A percentile compares a stretch with the other conserved stretches of the same genome.
Evolutionary conservation across 768 basidiomycete genomes (phyloP).

Genomic region (Suillus subalutaceus): DNA sequence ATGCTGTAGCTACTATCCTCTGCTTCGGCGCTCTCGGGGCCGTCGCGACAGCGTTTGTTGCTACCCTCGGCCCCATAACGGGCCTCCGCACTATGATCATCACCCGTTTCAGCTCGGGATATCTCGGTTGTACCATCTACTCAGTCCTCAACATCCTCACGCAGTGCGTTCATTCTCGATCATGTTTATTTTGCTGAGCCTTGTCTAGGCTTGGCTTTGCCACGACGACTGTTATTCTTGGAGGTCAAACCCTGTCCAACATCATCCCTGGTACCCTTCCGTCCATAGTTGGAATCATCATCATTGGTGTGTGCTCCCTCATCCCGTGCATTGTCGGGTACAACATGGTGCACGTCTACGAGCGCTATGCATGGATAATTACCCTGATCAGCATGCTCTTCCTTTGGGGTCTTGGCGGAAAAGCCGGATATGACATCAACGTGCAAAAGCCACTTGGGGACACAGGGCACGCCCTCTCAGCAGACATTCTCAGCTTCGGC

Average conservation of each 20-base stretch:
- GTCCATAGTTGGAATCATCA: conserved; percentile 50
- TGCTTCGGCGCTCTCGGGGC: conserved; percentile 49
- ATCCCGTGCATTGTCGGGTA: conserved; percentile 52
- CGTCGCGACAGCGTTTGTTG: conserved; percentile 49
- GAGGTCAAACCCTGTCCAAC: conserved; percentile 53
- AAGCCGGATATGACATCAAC: conserved; percentile 47
- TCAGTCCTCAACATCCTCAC: conserved; percentile 58
- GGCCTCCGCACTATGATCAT: conserved; percentile 60
- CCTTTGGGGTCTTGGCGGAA: conserved; percentile 52
- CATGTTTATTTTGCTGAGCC: background rate
- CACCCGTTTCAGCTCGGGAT: conserved; percentile 50
- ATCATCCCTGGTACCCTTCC: conserved; percentile 47
- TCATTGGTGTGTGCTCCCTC: conserved; percentile 44
- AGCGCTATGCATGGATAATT: conserved; percentile 59
- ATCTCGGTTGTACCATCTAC: conserved; percentile 50
- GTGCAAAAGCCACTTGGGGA: conserved; percentile 47
- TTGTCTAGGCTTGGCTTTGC: conserved; percentile 48
- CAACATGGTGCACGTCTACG: conserved; percentile 49
- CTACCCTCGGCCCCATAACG: conserved; percentile 54
- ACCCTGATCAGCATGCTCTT: conserved; percentile 50
- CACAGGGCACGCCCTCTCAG: conserved; percentile 44
- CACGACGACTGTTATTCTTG: conserved; percentile 51
- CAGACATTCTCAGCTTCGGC: conserved; percentile 55
- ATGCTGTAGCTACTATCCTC: conserved; percentile 47
- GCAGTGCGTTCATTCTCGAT: conserved; percentile 30